Evolutionary conservation across 2,329 filamentous ascomycete genomes (phyloP).

Genomic region (Aulographum hederae): DNA sequence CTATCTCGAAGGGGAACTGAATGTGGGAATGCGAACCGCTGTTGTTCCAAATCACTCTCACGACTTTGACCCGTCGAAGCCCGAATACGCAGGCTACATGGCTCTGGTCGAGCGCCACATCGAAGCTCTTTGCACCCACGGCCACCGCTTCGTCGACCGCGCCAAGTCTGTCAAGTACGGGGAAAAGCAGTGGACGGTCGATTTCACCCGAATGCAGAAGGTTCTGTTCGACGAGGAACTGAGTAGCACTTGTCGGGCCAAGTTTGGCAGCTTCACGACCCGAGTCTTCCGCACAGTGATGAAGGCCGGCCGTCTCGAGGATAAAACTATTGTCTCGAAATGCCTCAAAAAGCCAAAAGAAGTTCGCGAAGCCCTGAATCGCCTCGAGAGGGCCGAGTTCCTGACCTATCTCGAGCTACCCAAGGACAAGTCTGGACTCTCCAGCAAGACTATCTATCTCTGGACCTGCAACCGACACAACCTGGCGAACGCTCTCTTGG

Average conservation of each 20-base stretch:
- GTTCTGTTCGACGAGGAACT: slow-evolving; percentile 60
- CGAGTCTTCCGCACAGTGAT: slow-evolving; percentile 70
- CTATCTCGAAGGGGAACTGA: not conserved
- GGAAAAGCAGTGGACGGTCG: slow-evolving; percentile 62
- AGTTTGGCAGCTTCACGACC: slow-evolving; percentile 57
- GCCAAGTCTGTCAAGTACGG: slow-evolving; percentile 43
- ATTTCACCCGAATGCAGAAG: slow-evolving; percentile 57
- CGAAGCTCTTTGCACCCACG: slow-evolving; percentile 51
- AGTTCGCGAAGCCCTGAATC: too few species aligned
- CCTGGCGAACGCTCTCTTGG: slow-evolving; percentile 50
- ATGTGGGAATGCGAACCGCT: not conserved
- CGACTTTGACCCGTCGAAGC: slow-evolving; percentile 11
- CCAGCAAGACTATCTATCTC: slow-evolving; percentile 71
- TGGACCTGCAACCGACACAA: slow-evolving; percentile 78
- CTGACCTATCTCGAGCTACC: slow-evolving; percentile 93
- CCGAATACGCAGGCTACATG: slow-evolving; percentile 10
- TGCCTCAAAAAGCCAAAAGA: too few species aligned
- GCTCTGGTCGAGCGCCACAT: slow-evolving; percentile 48
- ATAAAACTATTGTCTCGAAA: too few species aligned
- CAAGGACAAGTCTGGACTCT: slow-evolving; percentile 63
- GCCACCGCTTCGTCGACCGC: slow-evolving; percentile 48
- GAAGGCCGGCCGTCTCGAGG: too few species aligned
- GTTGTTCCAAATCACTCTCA: slow-evolving; percentile 5
- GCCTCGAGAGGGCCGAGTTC: too few species aligned
- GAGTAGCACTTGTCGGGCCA: slow-evolving; percentile 62